These are phyloP conservation scores for Teratosphaeria gauchensis DNA, from an alignment of 2,329 filamentous ascomycete genomes.

Conservation along the genomic window DNA sequence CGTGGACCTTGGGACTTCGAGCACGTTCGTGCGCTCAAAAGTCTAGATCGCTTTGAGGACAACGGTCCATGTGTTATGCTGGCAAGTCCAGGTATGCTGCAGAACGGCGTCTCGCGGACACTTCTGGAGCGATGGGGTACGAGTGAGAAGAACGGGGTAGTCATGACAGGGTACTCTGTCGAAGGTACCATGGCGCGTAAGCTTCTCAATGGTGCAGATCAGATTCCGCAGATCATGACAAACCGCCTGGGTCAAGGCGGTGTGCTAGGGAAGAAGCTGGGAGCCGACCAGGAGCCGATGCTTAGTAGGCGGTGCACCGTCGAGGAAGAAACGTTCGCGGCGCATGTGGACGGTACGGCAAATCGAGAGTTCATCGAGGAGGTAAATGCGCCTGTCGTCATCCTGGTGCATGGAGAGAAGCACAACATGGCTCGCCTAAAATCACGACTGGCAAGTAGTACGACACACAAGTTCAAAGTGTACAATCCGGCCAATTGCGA, in stretches of 20 bases:
- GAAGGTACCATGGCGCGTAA: conserved; percentile 98
- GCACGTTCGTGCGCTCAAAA: conserved; percentile 84
- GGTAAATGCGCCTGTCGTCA: conserved; percentile 83
- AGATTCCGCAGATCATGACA: conserved; percentile 90
- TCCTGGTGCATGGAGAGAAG: conserved; percentile 92
- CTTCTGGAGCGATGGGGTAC: conserved; percentile 92
- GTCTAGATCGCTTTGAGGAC: conserved; percentile 90
- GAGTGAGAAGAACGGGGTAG: conserved; percentile 92
- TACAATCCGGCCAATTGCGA: conserved; percentile 93
- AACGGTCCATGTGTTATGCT: conserved; percentile 94
- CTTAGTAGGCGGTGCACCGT: conserved; percentile 88
- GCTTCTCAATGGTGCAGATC: conserved; percentile 76
- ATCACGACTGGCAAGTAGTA: conserved; percentile 80
- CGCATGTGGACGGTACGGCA: conserved; percentile 91
- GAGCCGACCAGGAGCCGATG: conserved; percentile 70
- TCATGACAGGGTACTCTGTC: conserved; percentile 97
- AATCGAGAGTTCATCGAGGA: conserved; percentile 97
- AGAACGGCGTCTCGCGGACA: conserved; percentile 89
- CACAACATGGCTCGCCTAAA: conserved; percentile 98
- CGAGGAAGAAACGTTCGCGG: conserved; percentile 89
- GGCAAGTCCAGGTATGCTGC: conserved; percentile 94
- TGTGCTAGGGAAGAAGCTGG: conserved; percentile 40
- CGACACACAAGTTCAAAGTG: conserved; percentile 69
- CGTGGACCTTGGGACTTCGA: conserved; percentile 90
- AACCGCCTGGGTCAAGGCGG: conserved; percentile 10